Evolutionary conservation across 495 filamentous ascomycete genomes (phyloP), one percentile per base, ranked within the genome.

Genomic region (Rhypophila decipiens): DNA sequence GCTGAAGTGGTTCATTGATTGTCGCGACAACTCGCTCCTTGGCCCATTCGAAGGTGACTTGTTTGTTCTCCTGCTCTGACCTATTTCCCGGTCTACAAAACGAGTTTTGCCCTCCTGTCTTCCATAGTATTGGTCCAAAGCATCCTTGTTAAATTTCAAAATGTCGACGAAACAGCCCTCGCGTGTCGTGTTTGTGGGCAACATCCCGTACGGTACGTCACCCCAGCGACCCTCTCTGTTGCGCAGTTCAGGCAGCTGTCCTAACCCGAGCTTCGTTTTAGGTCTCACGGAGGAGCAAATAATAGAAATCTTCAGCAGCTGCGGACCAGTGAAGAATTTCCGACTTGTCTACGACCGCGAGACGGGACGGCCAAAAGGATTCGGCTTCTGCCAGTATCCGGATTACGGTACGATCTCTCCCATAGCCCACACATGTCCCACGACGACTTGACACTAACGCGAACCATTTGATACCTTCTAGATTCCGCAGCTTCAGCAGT

Each of bases 241-340:
- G n/a, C n/a, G n/a, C n/a, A n/a, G n/a, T n/a, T n/a, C n/a, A n/a
- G n/a, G n/a, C n/a, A n/a, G n/a, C n/a, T 4, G 21, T 15, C 2
- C 48, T 51, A 18, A 37, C 20, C 22, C 8, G 15, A 2, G 11
- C 18, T 39, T 8, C 13, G 23, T 19, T 46, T 29, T 31, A 93
- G 89, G 90, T 58, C 80, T 93, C 47, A 91, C 88, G 7, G 93
- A 98, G 70, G 91, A 97, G 59, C 86, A 93, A 61, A 94, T 98
- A 51, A 84, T 81, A 51, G 85, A 95, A 48, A 90, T 93, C 47
- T 90, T 96, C 65, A 86, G 83, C 57, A 80, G 81, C 24, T 90
- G 85, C 39, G 93, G 93, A 11, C 84, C 86, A 44, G 91, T 96
- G 1, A 68, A 91, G n/a, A 89, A 85, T 58, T 97, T 98, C 65